Evolutionary conservation across 2,329 filamentous ascomycete genomes (phyloP), one percentile per base, ranked within the genome.

Genomic region (Sporothrix humicola): DNA sequence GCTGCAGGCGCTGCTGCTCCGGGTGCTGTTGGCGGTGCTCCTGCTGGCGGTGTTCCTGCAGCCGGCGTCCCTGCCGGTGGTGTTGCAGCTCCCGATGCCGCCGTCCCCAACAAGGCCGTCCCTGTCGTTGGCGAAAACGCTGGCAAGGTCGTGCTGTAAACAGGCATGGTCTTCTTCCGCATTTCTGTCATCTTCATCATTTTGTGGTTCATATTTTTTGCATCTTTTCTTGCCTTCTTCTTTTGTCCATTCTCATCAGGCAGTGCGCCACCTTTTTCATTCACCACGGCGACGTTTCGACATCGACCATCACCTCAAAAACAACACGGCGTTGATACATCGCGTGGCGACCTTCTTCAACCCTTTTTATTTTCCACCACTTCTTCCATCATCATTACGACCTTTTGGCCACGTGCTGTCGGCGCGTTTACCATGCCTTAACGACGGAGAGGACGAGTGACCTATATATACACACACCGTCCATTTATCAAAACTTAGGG

Each of bases 91-190:
- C 61, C 20, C 23, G 72, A 54, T 70, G 72, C 69, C 6, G 72
- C 54, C 8, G 73, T 68, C 1, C 65, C 73, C 42, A 71, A 75
- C 54, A 75, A 73, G 54, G 72, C 63, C 17, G 74, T 72, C 0
- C 72, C 70, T 8, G 73, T 52, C 12, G 65, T 58, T 10, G 61
- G 71, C 48, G 42, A 72, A 13, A 72, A 73, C 37, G 44, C 68
- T 13, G 71, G 71, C 50, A 74, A 73, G 54, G 74, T 58, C 12
- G 48, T 48, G 15, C 73, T 63, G 48, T 75, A 58, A 65, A 74
- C 26, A 12, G 7, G 17, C 20, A 42, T 8, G 23, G 23, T 12
- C 7, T 50, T 52, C 15, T 37, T 54, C 69, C 56, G n/a, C 20
- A 37, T 10, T 7, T 37, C 54, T 31, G 10, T 10, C 15, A 15